Evolutionary conservation across 2,329 filamentous ascomycete genomes (phyloP).

Genomic region (Drechslera avenae): DNA sequence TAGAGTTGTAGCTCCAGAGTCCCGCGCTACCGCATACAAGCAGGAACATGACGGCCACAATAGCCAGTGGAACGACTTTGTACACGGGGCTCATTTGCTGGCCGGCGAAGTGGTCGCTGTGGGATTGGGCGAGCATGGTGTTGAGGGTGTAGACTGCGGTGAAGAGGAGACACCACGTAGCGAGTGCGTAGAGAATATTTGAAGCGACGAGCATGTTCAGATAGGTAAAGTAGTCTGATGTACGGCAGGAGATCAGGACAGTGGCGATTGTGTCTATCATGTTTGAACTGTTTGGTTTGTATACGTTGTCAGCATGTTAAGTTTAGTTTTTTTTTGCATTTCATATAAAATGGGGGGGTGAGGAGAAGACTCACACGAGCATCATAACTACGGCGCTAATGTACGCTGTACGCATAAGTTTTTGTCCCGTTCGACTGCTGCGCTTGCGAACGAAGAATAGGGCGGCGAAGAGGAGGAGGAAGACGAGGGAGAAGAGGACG

Average conservation of each 20-base stretch:
- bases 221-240: not conserved
- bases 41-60: slow-evolving; percentile 27
- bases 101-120: not conserved
- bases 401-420: slow-evolving; percentile 27
- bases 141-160: slow-evolving; percentile 34
- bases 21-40: slow-evolving; percentile 20
- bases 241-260: slow-evolving; percentile 22
- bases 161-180: slow-evolving; percentile 29
- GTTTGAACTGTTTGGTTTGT: slow-evolving; percentile 8
- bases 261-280: slow-evolving; percentile 15
- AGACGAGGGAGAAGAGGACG: slow-evolving; percentile 20
- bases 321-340: too few species aligned
- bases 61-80: slow-evolving; percentile 16
- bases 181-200: slow-evolving; percentile 26
- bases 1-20: slow-evolving; percentile 18
- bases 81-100: slow-evolving; percentile 21
- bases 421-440: slow-evolving; percentile 21
- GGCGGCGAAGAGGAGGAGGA: slow-evolving; percentile 22
- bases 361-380: slow-evolving; percentile 25
- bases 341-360: too few species aligned
- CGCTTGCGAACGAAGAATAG: slow-evolving; percentile 25
- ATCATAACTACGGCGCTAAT: slow-evolving; percentile 15
- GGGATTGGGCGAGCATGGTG: slow-evolving; percentile 18
- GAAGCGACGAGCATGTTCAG: slow-evolving; percentile 21
- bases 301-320: too few species aligned